Conservation (phyloP, 2,329 filamentous ascomycete genomes). For the Exophiala xenobiotica region DNA sequence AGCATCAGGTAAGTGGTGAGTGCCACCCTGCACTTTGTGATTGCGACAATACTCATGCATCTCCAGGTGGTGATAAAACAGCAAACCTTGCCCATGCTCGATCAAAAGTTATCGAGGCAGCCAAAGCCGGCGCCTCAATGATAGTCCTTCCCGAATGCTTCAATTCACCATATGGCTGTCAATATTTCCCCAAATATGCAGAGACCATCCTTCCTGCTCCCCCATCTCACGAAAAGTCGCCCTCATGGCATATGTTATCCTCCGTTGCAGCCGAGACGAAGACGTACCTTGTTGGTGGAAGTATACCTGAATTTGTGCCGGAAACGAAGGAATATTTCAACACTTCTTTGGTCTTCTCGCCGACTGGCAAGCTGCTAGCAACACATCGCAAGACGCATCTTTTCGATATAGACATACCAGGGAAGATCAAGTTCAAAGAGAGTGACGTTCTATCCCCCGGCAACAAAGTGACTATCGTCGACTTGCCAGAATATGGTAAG, state of each 20-base stretch:
- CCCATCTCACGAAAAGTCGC: slow-evolving; percentile 67
- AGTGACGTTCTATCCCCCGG: slow-evolving; percentile 85
- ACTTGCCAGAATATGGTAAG: slow-evolving; percentile 83
- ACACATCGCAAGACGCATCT: slow-evolving; percentile 92
- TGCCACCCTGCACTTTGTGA: neutral
- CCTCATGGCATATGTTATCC: slow-evolving; percentile 81
- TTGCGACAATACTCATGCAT: slow-evolving; percentile 19
- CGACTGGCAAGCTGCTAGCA: slow-evolving; percentile 74
- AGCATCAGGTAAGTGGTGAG: slow-evolving; percentile 57
- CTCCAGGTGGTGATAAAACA: slow-evolving; percentile 71
- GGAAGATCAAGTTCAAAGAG: slow-evolving; percentile 88
- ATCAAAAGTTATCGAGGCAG: slow-evolving; percentile 78
- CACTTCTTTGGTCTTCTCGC: slow-evolving; percentile 80
- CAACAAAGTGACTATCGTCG: slow-evolving; percentile 78
- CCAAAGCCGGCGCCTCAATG: slow-evolving; percentile 72
- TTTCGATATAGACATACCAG: slow-evolving; percentile 97
- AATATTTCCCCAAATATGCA: slow-evolving; percentile 88
- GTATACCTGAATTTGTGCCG: slow-evolving; percentile 78
- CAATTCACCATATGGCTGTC: slow-evolving; percentile 93
- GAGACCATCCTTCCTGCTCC: slow-evolving; percentile 81
- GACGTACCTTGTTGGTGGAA: slow-evolving; percentile 83
- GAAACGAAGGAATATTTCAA: slow-evolving; percentile 78
- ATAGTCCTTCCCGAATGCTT: slow-evolving; percentile 97
- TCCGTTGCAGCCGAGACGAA: slow-evolving; percentile 74
- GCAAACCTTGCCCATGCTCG: slow-evolving; percentile 80